phyloP scores from a whole-genome alignment of 805 yeast species.

The Ogataea haglerorum region DNA sequence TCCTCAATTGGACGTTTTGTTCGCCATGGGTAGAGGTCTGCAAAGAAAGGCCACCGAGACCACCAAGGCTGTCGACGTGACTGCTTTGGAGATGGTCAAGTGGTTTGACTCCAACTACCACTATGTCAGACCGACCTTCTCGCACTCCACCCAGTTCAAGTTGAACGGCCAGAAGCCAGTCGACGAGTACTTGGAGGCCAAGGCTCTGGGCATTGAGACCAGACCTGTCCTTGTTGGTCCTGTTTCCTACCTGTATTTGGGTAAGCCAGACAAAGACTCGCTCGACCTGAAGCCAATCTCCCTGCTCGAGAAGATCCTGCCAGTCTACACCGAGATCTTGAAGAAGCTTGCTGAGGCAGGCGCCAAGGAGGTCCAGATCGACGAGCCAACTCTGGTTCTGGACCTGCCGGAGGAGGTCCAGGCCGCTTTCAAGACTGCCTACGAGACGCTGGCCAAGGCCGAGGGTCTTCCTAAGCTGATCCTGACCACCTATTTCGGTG shows the following conservation, averaged over 20 bases:
- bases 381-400: slow-evolving; percentile 94
- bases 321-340: slow-evolving; percentile 88
- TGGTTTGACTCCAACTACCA: slow-evolving; percentile 99
- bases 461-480: slow-evolving; percentile 74
- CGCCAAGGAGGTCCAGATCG: slow-evolving; percentile 92
- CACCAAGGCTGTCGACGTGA: slow-evolving; percentile 89
- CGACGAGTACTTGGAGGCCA: slow-evolving; percentile 96
- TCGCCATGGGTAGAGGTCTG: slow-evolving; percentile 99
- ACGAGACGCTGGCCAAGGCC: slow-evolving; percentile 64
- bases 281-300: slow-evolving; percentile 91
- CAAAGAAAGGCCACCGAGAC: slow-evolving; percentile 93
- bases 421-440: slow-evolving; percentile 87
- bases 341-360: slow-evolving; percentile 89
- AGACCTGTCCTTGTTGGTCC: slow-evolving; percentile 98
- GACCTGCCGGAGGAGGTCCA: slow-evolving; percentile 84
- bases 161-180: slow-evolving; percentile 95
- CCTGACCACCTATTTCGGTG: slow-evolving; percentile 95
- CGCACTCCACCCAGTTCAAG: slow-evolving; percentile 92
- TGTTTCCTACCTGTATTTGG: slow-evolving; percentile 88
- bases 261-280: slow-evolving; percentile 98
- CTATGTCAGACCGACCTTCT: slow-evolving; percentile 98
- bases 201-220: slow-evolving; percentile 91
- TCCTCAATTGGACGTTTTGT: slow-evolving; percentile 84
- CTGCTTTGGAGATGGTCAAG: slow-evolving; percentile 99
- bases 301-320: slow-evolving; percentile 82